Percentiles rank a stretch among this genome's conserved stretches.
Evolutionary conservation across 1,139 yeast genomes (phyloP).

Genomic region (Citeromyces hawaiiensis): DNA sequence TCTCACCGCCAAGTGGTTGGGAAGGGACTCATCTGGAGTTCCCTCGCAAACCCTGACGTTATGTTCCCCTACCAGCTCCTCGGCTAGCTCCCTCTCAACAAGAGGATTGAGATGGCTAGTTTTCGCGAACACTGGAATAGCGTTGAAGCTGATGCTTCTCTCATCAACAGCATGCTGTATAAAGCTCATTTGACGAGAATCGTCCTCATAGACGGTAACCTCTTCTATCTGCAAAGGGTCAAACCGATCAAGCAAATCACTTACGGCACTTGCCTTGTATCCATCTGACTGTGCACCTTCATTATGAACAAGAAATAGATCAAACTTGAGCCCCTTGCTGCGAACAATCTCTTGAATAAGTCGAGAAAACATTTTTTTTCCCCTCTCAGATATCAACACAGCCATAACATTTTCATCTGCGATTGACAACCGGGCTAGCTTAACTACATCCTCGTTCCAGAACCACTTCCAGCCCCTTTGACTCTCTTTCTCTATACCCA

Average conservation of each 20-base stretch:
- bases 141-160: constrained; percentile 11
- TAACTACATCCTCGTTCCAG: constrained; percentile 28
- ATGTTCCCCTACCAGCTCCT: constrained; percentile 16
- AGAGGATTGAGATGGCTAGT: constrained; percentile 16
- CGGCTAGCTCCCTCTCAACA: constrained; percentile 16
- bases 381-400: constrained; percentile 28
- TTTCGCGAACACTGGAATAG: no score
- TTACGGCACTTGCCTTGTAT: constrained; percentile 22
- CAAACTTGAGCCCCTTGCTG: constrained; percentile 17
- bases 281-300: constrained; percentile 18
- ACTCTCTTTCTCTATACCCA: constrained; percentile 18
- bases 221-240: constrained; percentile 16
- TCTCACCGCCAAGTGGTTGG: constrained; percentile 10
- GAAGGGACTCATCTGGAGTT: constrained; percentile 4
- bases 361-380: constrained; percentile 15
- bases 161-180: constrained; percentile 19
- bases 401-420: constrained; percentile 19
- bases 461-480: constrained; percentile 17
- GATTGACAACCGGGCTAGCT: constrained; percentile 18
- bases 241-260: constrained; percentile 16
- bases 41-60: constrained; percentile 11
- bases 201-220: constrained; percentile 26
- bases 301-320: constrained; percentile 23
- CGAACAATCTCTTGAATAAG: constrained; percentile 16
- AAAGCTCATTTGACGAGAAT: constrained; percentile 21